Evolutionary conservation across 163 green algal species (phyloP), one percentile per base, ranked within the genome.

Genomic region (Scenedesmus sp.): DNA sequence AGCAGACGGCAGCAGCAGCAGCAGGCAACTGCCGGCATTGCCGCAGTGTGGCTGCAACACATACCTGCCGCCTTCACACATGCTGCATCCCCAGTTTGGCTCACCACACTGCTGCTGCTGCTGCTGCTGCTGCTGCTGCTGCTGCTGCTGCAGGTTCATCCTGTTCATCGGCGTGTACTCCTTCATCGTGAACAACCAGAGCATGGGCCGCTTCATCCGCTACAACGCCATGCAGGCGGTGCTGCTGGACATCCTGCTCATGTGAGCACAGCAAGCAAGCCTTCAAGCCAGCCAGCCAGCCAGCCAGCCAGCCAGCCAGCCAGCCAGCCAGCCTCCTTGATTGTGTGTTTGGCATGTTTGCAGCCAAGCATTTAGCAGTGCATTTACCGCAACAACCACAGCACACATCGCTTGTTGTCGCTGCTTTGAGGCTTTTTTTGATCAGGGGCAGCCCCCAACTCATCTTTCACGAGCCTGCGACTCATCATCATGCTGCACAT

Each of bases 161-260:
- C 84, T 97, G 16, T 99, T 99, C 93, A 96, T 99, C 73, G 97
- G 85, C 4, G 92, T 99, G 2, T 99, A 99, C 89, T 92, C 95
- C 57, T 96, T 95, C 66, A 96, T 99, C 60, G 96, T 99, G 54
- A 97, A 98, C 91, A 99, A 99, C 89, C 86, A 92, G 5, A 96
- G 82, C 77, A 93, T 98, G 70, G 92, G 87, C 26, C 94, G 97
- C 15, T 99, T 97, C 77, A 96, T 99, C 54, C 94, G 98, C 13
- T 98, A 96, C 93, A 98, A 99, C 91, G 96, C 96, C 12, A 97
- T 99, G 96, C 97, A 99, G 93, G 97, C 98, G 15, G 94, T 99
- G n/a, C 93, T 99, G 73, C 95, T 99, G 56, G 97, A 99, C 92
- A 96, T 99, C 57, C 90, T 99, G n/a, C 96, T 99, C 60, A 99